Percentiles rank a stretch among this genome's conserved stretches.
Evolutionary conservation across 75 land plant species (phyloP).

Genomic region (Sequoiadendron giganteum): DNA sequence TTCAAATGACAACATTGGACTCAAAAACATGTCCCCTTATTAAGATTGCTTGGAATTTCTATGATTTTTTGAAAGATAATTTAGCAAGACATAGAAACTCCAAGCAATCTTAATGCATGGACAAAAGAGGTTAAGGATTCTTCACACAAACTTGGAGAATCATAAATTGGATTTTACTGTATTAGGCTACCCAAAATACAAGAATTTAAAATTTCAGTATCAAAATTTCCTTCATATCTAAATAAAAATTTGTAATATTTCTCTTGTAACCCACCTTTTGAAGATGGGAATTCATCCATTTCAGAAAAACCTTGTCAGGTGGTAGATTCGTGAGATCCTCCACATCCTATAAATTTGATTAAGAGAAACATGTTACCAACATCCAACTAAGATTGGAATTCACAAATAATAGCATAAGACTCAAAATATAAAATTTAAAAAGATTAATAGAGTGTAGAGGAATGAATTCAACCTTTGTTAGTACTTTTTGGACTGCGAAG

Average conservation of each 20-base stretch:
- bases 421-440: too few species aligned
- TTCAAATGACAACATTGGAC: background rate
- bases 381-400: constrained; percentile 1
- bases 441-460: background rate
- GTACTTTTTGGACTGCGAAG: too few species aligned
- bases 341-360: constrained; percentile 58
- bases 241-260: constrained; percentile 81
- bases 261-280: constrained; percentile 82
- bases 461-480: too few species aligned
- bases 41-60: too few species aligned
- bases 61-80: background rate
- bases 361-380: background rate
- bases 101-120: background rate
- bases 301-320: constrained; percentile 89
- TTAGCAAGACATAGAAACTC: background rate
- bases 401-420: background rate
- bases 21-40: background rate
- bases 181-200: background rate
- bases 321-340: constrained; percentile 88
- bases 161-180: background rate
- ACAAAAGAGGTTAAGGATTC: background rate
- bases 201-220: background rate
- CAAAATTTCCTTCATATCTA: constrained; percentile 88
- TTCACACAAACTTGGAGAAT: background rate
- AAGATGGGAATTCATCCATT: constrained; percentile 99